These are phyloP conservation scores for Nemania diffusa DNA, from an alignment of 2,329 filamentous ascomycete species.

Conservation along the genomic window DNA sequence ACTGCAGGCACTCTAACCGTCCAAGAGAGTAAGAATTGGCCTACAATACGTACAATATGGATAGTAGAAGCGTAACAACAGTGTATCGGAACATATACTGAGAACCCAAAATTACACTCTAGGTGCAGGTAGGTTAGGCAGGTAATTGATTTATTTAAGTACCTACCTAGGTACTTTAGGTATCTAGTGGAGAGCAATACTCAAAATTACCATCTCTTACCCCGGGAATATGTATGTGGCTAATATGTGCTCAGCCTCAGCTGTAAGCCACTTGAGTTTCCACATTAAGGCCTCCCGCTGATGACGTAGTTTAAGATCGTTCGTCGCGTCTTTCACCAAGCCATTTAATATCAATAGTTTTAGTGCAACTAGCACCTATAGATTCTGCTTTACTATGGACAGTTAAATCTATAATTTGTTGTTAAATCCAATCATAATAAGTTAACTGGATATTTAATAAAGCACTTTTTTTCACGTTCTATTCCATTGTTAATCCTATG, in stretches of 20 bases:
- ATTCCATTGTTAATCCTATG: neutral
- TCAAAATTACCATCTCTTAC: too few species aligned
- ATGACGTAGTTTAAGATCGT: conserved; percentile 32
- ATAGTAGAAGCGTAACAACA: too few species aligned
- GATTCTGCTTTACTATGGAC: neutral
- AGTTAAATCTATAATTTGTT: neutral
- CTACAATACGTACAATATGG: too few species aligned
- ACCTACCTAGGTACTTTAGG: too few species aligned
- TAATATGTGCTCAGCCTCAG: neutral
- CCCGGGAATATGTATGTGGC: neutral
- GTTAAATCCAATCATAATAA: neutral
- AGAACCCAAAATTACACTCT: too few species aligned
- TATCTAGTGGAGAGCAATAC: too few species aligned
- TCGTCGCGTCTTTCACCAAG: conserved; percentile 32
- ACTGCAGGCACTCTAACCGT: conserved; percentile 6
- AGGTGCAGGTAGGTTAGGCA: too few species aligned
- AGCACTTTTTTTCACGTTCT: neutral
- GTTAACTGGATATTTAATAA: neutral
- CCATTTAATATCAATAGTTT: conserved; percentile 17
- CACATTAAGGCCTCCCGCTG: too few species aligned
- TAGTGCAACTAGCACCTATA: neutral
- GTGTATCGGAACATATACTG: too few species aligned
- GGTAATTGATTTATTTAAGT: too few species aligned
- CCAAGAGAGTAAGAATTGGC: neutral
- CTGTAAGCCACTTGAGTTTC: conserved; percentile 24